Evolutionary conservation across 352 stramenopile species (phyloP), one percentile per base, ranked within the genome.

Genomic region (Thalassiosira livingstoniorum): DNA sequence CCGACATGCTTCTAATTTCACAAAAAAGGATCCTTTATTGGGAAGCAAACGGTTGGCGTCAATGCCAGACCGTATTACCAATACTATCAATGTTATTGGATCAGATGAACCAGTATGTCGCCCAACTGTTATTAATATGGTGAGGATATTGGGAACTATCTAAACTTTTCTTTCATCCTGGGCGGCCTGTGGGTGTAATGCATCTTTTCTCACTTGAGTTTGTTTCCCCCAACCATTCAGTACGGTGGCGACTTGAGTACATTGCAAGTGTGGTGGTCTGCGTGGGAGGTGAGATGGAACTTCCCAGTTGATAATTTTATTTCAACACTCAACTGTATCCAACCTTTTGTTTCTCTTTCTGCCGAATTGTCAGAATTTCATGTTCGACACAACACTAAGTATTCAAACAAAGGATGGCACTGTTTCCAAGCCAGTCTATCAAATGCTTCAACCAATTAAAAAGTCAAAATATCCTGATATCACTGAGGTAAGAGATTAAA

Each of bases 31-130:
- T 72, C 57, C 58, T 32, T 60, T 89, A 34, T 63, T 96, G 18
- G 93, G 93, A 63, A 92, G 76, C 68, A 96, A 97, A 62, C 88
- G 92, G 31, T 80, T 96, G 32, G 88, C 90, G 32, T 94, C 87
- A 32, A 96, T 96, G 92, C 92, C 92, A n/a, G 92, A 96, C 85
- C 82, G 94, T 29, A 93, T 96, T 31, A 97, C 94, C 18, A 97
- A 97, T 75, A 96, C 92, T 0, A 95, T 96, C 34, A 92, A 92
- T 76, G 69, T 94, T n/a, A 78, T 85, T 15, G 78, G 80, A 37
- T 86, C 74, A 1, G 64, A 86, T 25, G 77, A 83, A 25, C 87
- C 88, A 32, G 85, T 94, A 2, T 95, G 78, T 58, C 83, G 94
- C 25, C 94, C 94, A 35, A 96, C 94, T 54, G 91, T 96, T 0